These are phyloP conservation scores for Herpotrichia juniperi DNA, from an alignment of 2,329 filamentous ascomycete species.

Conservation along the genomic window DNA sequence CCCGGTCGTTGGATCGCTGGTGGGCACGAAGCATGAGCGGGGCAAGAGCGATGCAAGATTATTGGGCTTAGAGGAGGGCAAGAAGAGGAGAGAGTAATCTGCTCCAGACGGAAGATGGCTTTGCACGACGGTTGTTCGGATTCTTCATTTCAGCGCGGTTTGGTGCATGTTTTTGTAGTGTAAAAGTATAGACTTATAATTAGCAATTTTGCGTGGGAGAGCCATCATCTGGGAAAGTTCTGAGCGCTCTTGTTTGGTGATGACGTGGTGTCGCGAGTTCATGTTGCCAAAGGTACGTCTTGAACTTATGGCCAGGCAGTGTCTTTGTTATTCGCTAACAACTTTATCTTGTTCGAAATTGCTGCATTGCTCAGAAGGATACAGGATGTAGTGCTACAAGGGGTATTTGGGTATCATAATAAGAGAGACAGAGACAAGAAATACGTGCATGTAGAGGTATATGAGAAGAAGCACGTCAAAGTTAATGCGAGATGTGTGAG, in stretches of 20 bases:
- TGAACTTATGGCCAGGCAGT: no score
- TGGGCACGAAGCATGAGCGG: conserved; percentile 72
- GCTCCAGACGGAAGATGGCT: no score
- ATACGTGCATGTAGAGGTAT: background rate
- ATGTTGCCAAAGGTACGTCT: no score
- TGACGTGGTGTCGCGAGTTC: no score
- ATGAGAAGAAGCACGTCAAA: background rate
- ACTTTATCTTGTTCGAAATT: no score
- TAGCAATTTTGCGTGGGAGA: background rate
- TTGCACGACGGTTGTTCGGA: background rate
- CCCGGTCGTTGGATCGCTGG: conserved; percentile 76
- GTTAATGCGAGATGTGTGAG: no score
- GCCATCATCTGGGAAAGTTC: background rate
- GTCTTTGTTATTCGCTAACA: no score
- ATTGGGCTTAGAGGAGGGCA: conserved; percentile 90
- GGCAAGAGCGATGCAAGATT: conserved; percentile 83
- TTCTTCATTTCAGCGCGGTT: background rate
- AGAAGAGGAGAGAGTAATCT: conserved; percentile 93
- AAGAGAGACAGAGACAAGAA: background rate
- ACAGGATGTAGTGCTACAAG: conserved; percentile 18
- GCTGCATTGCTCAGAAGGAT: background rate
- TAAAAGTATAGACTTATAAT: background rate
- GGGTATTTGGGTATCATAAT: conserved; percentile 18
- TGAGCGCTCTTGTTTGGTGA: no score
- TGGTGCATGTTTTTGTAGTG: background rate